Base-by-base conservation (phyloP, 441 rosid species). In the Gossypium davidsonii region DNA sequence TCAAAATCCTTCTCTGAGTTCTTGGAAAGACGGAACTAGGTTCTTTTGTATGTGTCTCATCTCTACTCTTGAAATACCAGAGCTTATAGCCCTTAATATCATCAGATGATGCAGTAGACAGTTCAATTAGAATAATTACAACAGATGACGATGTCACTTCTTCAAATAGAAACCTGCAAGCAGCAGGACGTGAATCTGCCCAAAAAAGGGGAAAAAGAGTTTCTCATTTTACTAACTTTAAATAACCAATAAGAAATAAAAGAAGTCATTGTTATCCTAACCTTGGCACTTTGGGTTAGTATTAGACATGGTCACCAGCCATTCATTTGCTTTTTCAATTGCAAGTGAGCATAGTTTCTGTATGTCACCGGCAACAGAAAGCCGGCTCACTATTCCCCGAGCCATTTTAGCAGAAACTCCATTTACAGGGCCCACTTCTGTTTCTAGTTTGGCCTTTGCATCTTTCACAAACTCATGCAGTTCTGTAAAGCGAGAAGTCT, bases 361-460 rank as follows among this genome's bases (percentile, higher is more conserved):
- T 80, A 93, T 93, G 18, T 88, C 89, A 58, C 79, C 86, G 17
- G 97, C 98, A 26, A 89, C 81, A 73, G 97, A 74, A 62, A 96
- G 98, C 77, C 99, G 82, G 84, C 97, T 90, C 55, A 93, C 99
- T 75, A 96, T 91, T 56, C 97, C 97, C 2, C 96, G 87, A 28
- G 92, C 97, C 86, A 88, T 89, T 78, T 82, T 89, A 59, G 92
- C 87, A 67, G 96, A 87, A 72, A 82, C 80, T 0, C 94, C 93
- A 70, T 86, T 81, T 55, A 96, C 80, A 55, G 97, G 88, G 4
- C 99, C 99, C 10, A 87, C 96, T 82, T 96, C 99, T 52, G 79
- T 86, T 82, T 93, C 99, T 60, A 96, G 81, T 76, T 81, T 90
- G 67, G 85, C 84, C 83, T 90, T 96, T 0, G 93, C 99, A 61